phyloP scores from a whole-genome alignment of 805 yeast genomes.

The Candida sanyiensis region DNA sequence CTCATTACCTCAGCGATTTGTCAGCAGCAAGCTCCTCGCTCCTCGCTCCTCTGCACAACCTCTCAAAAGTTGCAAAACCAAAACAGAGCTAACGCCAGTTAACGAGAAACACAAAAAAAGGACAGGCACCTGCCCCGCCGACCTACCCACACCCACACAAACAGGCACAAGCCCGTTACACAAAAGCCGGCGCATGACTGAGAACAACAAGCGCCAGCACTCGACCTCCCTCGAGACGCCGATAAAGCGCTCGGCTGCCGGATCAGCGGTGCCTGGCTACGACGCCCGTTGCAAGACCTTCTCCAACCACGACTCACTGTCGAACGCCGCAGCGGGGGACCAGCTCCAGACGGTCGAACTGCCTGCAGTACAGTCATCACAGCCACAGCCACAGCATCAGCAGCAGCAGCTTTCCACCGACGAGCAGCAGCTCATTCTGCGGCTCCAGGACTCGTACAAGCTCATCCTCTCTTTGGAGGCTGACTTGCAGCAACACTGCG shows the following conservation, averaged over 20 bases:
- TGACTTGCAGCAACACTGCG: slow-evolving; percentile 66
- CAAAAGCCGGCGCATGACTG: slow-evolving; percentile 5
- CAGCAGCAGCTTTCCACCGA: slow-evolving; percentile 38
- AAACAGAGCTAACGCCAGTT: no score
- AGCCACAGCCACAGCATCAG: slow-evolving; percentile 2
- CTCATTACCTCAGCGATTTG: background rate
- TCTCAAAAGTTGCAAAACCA: background rate
- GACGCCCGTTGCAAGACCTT: slow-evolving; percentile 12
- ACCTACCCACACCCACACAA: background rate
- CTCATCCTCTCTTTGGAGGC: slow-evolving; percentile 62
- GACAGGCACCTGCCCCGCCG: slow-evolving; percentile 1
- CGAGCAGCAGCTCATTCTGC: slow-evolving; percentile 61
- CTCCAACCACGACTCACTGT: slow-evolving; percentile 2
- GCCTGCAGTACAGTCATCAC: slow-evolving; percentile 2
- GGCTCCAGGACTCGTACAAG: slow-evolving; percentile 70
- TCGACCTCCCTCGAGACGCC: slow-evolving; percentile 11
- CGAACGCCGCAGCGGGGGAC: background rate
- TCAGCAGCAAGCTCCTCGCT: background rate
- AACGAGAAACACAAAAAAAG: no score
- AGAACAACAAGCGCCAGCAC: slow-evolving; percentile 13
- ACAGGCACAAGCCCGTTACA: background rate
- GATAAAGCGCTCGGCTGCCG: slow-evolving; percentile 9
- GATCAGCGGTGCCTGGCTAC: background rate
- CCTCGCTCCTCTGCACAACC: no score
- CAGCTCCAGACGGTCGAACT: background rate